phyloP scores from a whole-genome alignment of 345 rosid species.

The Ailanthus altissimus region DNA sequence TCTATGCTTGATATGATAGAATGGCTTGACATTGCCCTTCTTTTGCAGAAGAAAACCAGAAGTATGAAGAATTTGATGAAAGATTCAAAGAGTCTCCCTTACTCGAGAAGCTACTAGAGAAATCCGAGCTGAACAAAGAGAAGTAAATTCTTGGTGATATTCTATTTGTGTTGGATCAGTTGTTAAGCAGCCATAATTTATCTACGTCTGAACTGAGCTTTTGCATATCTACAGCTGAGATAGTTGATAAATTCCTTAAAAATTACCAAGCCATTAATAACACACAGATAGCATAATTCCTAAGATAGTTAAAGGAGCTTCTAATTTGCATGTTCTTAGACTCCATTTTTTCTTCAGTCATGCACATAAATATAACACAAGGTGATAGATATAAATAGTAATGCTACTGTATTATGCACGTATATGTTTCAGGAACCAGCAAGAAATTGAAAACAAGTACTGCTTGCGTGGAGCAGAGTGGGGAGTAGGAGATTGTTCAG shows the following conservation, averaged over 20 bases:
- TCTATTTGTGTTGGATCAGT: background rate
- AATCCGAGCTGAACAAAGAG: constrained; percentile 72
- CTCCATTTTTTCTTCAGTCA: background rate
- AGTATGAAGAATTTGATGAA: constrained; percentile 79
- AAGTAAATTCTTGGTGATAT: constrained; percentile 47
- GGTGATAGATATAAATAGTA: background rate
- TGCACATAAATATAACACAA: background rate
- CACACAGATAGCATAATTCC: background rate
- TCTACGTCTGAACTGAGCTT: background rate
- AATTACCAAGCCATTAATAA: background rate
- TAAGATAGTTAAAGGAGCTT: background rate
- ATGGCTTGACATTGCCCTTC: background rate
- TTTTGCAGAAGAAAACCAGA: constrained; percentile 83
- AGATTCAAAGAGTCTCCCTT: constrained; percentile 82
- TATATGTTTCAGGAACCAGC: constrained; percentile 61
- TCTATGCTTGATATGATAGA: background rate
- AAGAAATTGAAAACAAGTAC: constrained; percentile 69
- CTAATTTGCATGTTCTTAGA: background rate
- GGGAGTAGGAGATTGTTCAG: constrained; percentile 96
- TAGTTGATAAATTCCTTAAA: background rate
- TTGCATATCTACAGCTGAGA: background rate
- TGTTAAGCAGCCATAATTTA: background rate
- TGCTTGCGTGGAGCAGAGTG: constrained; percentile 92
- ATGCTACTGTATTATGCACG: background rate
- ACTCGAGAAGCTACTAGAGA: constrained; percentile 79